Evolutionary conservation across 1,284 basidiomycete genomes (phyloP).

Genomic region (Grifola frondosa): DNA sequence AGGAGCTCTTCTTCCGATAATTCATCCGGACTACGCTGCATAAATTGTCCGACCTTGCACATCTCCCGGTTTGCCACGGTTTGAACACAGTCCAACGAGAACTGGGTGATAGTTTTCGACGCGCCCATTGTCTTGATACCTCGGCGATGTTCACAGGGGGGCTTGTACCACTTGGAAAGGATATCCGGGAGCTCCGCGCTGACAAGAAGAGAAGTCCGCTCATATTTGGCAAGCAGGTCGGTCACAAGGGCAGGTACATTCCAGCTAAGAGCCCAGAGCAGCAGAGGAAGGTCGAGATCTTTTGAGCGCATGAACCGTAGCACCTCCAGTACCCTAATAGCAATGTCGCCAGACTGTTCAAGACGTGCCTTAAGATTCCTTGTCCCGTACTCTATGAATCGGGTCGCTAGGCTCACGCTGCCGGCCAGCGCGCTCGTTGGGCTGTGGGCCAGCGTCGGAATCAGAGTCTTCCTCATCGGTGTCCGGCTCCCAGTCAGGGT

Average conservation of each 20-base stretch:
- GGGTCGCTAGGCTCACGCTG: too few species aligned
- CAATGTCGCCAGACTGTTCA: too few species aligned
- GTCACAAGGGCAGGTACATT: constrained; percentile 25
- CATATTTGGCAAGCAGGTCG: constrained; percentile 20
- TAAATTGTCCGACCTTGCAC: neutral
- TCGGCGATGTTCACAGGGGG: constrained; percentile 16
- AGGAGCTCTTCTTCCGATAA: constrained; percentile 10
- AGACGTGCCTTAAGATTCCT: too few species aligned
- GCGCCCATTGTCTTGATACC: constrained; percentile 21
- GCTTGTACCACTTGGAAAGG: constrained; percentile 29
- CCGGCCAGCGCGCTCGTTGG: too few species aligned
- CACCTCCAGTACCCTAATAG: neutral
- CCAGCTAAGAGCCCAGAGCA: constrained; percentile 36
- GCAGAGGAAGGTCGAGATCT: constrained; percentile 24
- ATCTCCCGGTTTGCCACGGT: too few species aligned
- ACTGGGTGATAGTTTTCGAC: constrained; percentile 15
- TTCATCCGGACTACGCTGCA: neutral
- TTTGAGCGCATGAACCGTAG: constrained; percentile 13
- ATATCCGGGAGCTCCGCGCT: constrained; percentile 29
- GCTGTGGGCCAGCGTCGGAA: too few species aligned
- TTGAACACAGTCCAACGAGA: constrained; percentile 17
- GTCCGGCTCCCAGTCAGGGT: too few species aligned
- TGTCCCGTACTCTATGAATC: too few species aligned
- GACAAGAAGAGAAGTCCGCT: constrained; percentile 26
- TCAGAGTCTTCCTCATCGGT: too few species aligned